phyloP scores from a whole-genome alignment of 2,329 filamentous ascomycete genomes.

The Aureobasidium sp. region DNA sequence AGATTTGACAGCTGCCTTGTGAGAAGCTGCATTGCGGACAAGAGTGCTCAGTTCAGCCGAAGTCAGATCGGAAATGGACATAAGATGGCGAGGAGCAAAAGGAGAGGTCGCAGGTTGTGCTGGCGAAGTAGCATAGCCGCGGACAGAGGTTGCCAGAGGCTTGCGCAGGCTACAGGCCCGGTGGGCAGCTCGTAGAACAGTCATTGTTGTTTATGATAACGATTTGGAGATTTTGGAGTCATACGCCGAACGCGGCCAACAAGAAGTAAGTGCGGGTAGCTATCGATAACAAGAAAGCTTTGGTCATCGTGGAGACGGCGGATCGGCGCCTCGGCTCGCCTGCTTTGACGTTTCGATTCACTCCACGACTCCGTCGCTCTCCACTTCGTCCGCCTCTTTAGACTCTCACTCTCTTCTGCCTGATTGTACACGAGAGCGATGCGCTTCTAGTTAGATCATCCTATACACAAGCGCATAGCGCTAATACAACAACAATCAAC shows the following conservation, averaged over 20 bases:
- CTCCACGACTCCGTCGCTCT: not conserved
- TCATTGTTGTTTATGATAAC: slow-evolving; percentile 7
- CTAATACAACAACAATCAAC: not conserved
- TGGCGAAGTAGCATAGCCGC: slow-evolving; percentile 23
- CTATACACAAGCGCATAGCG: not conserved
- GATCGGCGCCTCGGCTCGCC: slow-evolving; percentile 2
- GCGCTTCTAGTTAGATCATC: not conserved
- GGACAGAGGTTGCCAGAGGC: not conserved
- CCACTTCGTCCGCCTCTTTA: not conserved
- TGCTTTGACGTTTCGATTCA: not conserved
- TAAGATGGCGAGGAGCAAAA: slow-evolving; percentile 71
- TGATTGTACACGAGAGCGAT: not conserved
- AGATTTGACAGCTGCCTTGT: slow-evolving; percentile 72
- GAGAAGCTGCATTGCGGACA: slow-evolving; percentile 69
- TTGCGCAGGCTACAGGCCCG: slow-evolving; percentile 1
- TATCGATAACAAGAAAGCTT: not conserved
- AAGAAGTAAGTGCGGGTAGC: not conserved
- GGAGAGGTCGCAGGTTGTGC: slow-evolving; percentile 41
- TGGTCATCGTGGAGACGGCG: not conserved
- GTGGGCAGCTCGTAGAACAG: not conserved
- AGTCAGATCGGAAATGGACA: slow-evolving; percentile 83
- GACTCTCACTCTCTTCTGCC: not conserved
- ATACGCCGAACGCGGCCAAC: not conserved
- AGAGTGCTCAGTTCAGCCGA: slow-evolving; percentile 72
- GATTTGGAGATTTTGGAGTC: slow-evolving; percentile 3